Evolutionary conservation across 345 rosid species (phyloP), one percentile per base, ranked within the genome.

Genomic region (Pugionium dolabratum): DNA sequence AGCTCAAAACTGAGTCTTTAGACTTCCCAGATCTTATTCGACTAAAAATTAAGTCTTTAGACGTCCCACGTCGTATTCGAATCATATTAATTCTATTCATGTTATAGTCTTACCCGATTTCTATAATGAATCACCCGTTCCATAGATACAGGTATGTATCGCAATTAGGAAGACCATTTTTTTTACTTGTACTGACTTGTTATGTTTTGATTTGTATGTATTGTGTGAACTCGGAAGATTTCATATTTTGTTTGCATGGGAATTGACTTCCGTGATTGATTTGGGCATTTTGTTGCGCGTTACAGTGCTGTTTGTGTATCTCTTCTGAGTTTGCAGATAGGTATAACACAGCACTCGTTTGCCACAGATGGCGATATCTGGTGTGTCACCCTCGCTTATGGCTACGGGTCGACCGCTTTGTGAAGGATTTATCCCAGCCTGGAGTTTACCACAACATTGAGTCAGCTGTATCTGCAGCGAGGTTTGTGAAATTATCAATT

Each of bases 341-440:
- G 86, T 86, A 93, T 88, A 93, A 90, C 86, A 82, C 96, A 66
- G 96, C 99, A 82, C 96, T 90, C 82, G 96, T 88, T 86, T 90
- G 96, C 96, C 93, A 86, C 92, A 94, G 97, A 94, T 94, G 99
- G 99, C 57, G 59, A 62, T 82, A 80, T 72, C 72, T 94, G 88
- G 99, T 97, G 46, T 90, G 97, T 74, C 99, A 94, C 35, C 99
- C 99, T 76, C 89, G 81, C 44, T 55, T 90, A 75, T 94, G 99
- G 99, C 84, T 94, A 36, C 88, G 95, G 29, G 99, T 94, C 43
- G 96, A 94, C 42, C 83, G 81, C n/a, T 82, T 88, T 31, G 59
- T 78, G 11, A 86, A 86, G 70, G 87, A 79, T 69, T 62, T 73
- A 39, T 54, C 81, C 0, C 84, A 83, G 66, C 88, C 86, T 25